Base-by-base conservation (phyloP, 2,329 filamentous ascomycete genomes). In the Curvularia sp. region DNA sequence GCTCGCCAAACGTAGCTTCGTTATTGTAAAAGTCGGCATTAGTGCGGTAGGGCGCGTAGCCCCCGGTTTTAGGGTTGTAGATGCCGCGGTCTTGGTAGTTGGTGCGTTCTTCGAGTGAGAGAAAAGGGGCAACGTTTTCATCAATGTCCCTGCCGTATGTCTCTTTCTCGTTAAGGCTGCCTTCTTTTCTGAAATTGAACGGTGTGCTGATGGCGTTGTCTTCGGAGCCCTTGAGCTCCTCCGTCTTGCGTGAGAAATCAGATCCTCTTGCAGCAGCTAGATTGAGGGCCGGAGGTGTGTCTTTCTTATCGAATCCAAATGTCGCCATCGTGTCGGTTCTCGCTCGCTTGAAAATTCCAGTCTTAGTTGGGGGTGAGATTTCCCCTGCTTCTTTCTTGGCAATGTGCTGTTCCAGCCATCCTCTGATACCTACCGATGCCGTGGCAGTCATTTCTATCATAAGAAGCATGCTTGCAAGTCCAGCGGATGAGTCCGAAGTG, bases 381-480 rank as follows among this genome's bases (percentile, higher is more conserved):
- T 56, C 54, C 1, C 48, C 52, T 3, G 52, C 48, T 25, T 61
- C 55, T 3, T 55, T 57, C 27, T 66, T 64, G 5, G 69, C 69
- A 12, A 74, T 69, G 41, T 68, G 63, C 21, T 65, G 63, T 53
- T 74, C 71, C n/a, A 74, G 52, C 60, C 67, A 73, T 3, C 55
- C 50, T 19, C 71, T 56, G 15, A 73, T 49, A 3, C 60, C 64
- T 0, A 71, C 34, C n/a, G 73, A 34, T 12, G 57, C 64, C 7
- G 60, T 63, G 1, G 69, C 61, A 27, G 60, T 63, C 38, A 73
- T 57, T 28, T 72, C 69, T 2, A 67, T 8, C 60, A 71, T 66
- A 32, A 70, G 41, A 0, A 72, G 30, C 1, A 66, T 13, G 12
- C 54, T 64, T 13, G 67, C 43, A 1, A 70, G 32, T 2, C 60